These are phyloP conservation scores for Seiridium cupressi DNA, from an alignment of 2,329 filamentous ascomycete genomes.

Conservation along the genomic window DNA sequence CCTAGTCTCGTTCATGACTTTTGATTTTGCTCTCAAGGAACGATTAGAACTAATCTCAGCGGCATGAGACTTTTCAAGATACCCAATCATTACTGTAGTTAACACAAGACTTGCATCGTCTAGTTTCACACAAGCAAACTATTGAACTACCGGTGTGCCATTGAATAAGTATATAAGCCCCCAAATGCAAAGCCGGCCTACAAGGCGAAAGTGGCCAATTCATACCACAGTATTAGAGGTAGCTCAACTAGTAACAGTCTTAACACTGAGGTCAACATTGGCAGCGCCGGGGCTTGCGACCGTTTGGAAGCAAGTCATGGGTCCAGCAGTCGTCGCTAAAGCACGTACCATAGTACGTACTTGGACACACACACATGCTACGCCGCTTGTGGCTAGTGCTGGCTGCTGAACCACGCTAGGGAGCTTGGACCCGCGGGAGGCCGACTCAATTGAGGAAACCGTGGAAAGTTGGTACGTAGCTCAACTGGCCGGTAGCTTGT, in stretches of 20 bases:
- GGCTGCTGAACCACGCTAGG: not conserved
- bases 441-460: slow-evolving; percentile 7
- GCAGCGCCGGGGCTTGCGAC: too few relatives aligned
- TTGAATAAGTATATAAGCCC: too few relatives aligned
- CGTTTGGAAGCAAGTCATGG: too few relatives aligned
- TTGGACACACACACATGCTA: not conserved
- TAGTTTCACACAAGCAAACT: too few relatives aligned
- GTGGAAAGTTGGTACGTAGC: slow-evolving; percentile 5
- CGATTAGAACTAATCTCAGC: not conserved
- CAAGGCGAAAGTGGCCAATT: too few relatives aligned
- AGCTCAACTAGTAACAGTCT: too few relatives aligned
- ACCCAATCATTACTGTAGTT: not conserved
- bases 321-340: too few relatives aligned
- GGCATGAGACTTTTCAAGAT: not conserved
- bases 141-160: too few relatives aligned
- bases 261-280: too few relatives aligned
- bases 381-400: not conserved
- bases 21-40: not conserved
- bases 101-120: not conserved
- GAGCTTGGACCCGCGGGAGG: not conserved
- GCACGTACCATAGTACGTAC: not conserved
- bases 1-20: too few relatives aligned
- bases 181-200: too few relatives aligned
- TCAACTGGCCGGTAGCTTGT: not conserved
- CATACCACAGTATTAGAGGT: too few relatives aligned